Evolutionary conservation across 176 grass and related monocot species (phyloP), one percentile per base, ranked within the genome.

Genomic region (Oryza glaberrima): DNA sequence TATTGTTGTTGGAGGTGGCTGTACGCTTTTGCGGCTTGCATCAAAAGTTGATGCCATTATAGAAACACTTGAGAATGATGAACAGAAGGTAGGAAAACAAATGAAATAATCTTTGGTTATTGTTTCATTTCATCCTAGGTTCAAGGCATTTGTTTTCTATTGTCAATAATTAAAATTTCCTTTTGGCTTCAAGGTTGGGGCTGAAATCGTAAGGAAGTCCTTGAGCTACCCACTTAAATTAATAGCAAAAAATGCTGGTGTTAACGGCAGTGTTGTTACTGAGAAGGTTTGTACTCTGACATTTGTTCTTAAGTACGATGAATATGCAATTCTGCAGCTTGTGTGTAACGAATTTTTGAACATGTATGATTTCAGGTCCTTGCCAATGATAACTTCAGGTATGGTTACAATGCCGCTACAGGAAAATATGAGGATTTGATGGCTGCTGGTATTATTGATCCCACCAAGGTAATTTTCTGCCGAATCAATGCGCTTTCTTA

Each of bases 401-500:
- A 83, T 44, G 96, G 96, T 47, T 98, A 98, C 52, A 98, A 95
- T 69, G 96, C 96, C 7, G 96, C 93, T n/a, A 98, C 93, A 11
- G 96, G 96, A 16, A 92, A 95, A 1, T 98, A 98, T 0, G 96
- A 95, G 87, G 93, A 98, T 80, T 70, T 98, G 81, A 98, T 98
- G 93, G 91, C 91, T 78, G 96, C 87, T 82, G 93, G 96, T 82
- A 98, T 98, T 72, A 98, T 98, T 83, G 93, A 98, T 77, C 96
- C 96, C 28, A 98, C 96, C 17, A 98, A 98, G 96, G 96, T 94
- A 70, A 61, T 47, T 16, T 35, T 56, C 22, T 51, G 45, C 60
- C 19, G 34, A 13, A 70, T 4, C 3, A 64, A 51, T 81, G 38
- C 3, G 22, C 49, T 11, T 61, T 0, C 20, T 0, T 8, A 41